A percentile compares a stretch with the other conserved stretches of the same genome.
Conservation (phyloP, 805 yeast species). For the Starmerella bacillaris region DNA sequence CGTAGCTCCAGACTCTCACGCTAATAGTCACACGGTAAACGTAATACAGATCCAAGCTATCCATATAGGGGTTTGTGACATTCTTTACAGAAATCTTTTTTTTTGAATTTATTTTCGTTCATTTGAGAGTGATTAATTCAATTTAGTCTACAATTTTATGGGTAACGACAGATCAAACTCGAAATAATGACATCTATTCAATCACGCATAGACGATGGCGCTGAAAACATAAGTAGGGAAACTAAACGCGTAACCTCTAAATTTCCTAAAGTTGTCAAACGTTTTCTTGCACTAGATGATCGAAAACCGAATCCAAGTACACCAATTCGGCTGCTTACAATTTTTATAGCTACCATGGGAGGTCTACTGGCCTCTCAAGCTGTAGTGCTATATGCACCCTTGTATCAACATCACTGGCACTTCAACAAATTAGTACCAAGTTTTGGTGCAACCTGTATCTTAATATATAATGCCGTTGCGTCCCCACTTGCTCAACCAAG, state of each 20-base stretch:
- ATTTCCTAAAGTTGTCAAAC: background rate
- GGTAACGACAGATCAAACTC: too few species aligned
- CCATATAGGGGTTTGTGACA: too few species aligned
- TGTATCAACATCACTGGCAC: constrained; percentile 6
- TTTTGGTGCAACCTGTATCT: constrained; percentile 43
- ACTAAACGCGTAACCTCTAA: background rate
- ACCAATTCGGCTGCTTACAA: background rate
- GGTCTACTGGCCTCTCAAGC: background rate
- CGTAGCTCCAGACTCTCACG: too few species aligned
- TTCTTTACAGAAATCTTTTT: too few species aligned
- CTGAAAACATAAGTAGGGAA: too few species aligned
- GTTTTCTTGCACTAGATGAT: background rate
- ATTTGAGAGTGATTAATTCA: too few species aligned
- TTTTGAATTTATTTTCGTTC: too few species aligned
- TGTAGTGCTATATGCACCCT: background rate
- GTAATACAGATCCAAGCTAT: too few species aligned
- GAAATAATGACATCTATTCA: too few species aligned
- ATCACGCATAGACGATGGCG: too few species aligned
- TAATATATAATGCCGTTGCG: constrained; percentile 36
- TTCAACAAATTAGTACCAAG: constrained; percentile 21
- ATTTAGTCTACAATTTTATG: too few species aligned
- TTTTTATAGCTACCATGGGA: background rate
- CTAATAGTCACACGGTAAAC: too few species aligned
- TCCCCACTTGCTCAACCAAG: constrained; percentile 53
- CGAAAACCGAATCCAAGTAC: background rate